Evolutionary conservation across 805 yeast species (phyloP).

Genomic region (Yarrowia osloensis): DNA sequence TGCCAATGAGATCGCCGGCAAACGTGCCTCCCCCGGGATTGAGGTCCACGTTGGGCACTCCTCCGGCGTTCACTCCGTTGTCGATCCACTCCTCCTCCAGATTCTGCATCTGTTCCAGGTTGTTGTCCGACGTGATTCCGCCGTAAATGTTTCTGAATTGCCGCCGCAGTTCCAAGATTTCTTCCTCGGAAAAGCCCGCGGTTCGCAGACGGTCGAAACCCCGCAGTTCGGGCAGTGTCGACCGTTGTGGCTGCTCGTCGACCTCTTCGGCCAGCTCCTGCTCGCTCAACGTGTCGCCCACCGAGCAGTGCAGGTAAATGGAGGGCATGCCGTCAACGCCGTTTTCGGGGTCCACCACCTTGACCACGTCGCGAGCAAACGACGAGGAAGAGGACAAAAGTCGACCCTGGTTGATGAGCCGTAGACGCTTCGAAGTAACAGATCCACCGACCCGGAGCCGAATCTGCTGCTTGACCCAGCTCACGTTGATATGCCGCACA

Average conservation of each 20-base stretch:
- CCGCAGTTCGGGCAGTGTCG: slow-evolving; percentile 66
- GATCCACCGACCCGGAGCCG: slow-evolving; percentile 43
- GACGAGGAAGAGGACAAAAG: slow-evolving; percentile 60
- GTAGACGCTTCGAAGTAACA: slow-evolving; percentile 49
- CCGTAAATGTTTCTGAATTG: slow-evolving; percentile 67
- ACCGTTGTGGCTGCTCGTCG: slow-evolving; percentile 54
- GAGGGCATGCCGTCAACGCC: slow-evolving; percentile 36
- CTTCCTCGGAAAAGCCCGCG: slow-evolving; percentile 82
- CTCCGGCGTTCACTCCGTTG: slow-evolving; percentile 60
- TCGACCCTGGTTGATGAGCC: slow-evolving; percentile 69
- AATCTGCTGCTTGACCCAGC: slow-evolving; percentile 49
- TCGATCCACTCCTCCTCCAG: slow-evolving; percentile 90
- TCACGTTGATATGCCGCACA: slow-evolving; percentile 44
- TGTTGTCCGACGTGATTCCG: slow-evolving; percentile 10
- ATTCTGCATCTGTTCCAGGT: slow-evolving; percentile 37
- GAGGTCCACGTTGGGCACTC: slow-evolving; percentile 44
- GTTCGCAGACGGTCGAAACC: slow-evolving; percentile 84
- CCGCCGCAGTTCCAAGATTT: slow-evolving; percentile 65
- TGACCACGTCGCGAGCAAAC: slow-evolving; percentile 53
- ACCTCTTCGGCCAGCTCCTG: slow-evolving; percentile 62
- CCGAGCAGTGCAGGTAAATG: slow-evolving; percentile 75
- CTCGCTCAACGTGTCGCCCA: slow-evolving; percentile 62
- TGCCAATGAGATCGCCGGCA: slow-evolving; percentile 65
- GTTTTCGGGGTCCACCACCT: slow-evolving; percentile 10
- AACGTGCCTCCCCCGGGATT: slow-evolving; percentile 51